Evolutionary conservation across 106 monocot species (phyloP).

Genomic region (Allium fistulosum): DNA sequence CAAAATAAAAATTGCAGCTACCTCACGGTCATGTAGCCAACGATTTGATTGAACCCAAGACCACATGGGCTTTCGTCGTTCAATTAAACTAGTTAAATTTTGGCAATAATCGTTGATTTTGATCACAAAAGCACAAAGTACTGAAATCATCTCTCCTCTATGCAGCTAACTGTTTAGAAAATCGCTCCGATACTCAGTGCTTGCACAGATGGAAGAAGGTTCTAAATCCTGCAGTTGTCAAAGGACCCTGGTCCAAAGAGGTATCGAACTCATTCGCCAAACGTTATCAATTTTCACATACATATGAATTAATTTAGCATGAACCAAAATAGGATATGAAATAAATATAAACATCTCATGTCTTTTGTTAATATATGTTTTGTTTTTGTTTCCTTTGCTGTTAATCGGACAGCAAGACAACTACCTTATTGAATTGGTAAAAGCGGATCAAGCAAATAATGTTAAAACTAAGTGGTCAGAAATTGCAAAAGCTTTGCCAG

Average conservation of each 20-base stretch:
- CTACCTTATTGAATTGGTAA: conserved; percentile 76
- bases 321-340: no score
- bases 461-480: conserved; percentile 60
- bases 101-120: background rate
- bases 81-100: background rate
- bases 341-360: background rate
- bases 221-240: conserved; percentile 85
- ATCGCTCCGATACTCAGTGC: conserved; percentile 83
- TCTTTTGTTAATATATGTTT: background rate
- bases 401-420: conserved; percentile 75
- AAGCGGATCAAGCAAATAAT: conserved; percentile 50
- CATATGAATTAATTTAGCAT: no score
- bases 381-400: background rate
- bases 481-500: conserved; percentile 82
- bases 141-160: conserved; percentile 2
- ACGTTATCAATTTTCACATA: no score
- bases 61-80: background rate
- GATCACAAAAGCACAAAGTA: background rate
- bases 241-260: conserved; percentile 98
- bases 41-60: background rate
- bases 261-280: conserved; percentile 17
- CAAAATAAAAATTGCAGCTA: no score
- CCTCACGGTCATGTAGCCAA: no score
- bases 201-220: conserved; percentile 97
- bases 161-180: conserved; percentile 85